These are phyloP conservation scores for Linum tenue DNA, from an alignment of 345 rosid species.

Conservation along the genomic window DNA sequence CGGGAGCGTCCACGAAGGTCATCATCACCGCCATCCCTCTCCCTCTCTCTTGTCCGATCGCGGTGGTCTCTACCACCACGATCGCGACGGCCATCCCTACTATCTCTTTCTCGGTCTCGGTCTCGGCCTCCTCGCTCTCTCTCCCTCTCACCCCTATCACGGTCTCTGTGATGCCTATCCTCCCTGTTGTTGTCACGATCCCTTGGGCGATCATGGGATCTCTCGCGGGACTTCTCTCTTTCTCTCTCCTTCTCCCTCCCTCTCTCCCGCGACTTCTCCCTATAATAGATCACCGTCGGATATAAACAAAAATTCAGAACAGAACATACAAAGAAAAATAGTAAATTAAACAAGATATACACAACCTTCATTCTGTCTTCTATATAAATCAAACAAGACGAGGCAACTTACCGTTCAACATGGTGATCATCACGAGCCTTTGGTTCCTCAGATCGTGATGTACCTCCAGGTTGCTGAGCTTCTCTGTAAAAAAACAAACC, in stretches of 20 bases:
- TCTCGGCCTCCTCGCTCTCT: conserved; percentile 50
- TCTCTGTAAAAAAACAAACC: conserved; percentile 33
- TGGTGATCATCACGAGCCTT: conserved; percentile 59
- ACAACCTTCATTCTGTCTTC: too few species aligned
- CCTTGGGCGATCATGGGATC: conserved; percentile 62
- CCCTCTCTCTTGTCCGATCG: conserved; percentile 36
- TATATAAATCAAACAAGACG: not conserved
- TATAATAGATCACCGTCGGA: conserved; percentile 1
- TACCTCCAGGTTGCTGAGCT: conserved; percentile 45
- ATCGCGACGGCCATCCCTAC: conserved; percentile 27
- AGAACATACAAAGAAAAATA: too few species aligned
- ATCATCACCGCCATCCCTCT: conserved; percentile 29
- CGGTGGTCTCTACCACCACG: conserved; percentile 33
- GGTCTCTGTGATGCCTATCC: conserved; percentile 72
- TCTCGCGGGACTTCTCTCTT: conserved; percentile 65
- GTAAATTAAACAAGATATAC: too few species aligned
- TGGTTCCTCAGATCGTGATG: conserved; percentile 76
- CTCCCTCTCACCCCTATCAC: conserved; percentile 49
- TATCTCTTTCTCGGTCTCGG: conserved; percentile 20
- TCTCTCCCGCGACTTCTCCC: conserved; percentile 73
- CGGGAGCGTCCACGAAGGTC: conserved; percentile 48
- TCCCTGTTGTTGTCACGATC: conserved; percentile 68
- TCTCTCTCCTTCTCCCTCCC: conserved; percentile 69
- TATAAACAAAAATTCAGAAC: too few species aligned
- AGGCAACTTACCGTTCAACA: conserved; percentile 45